Conservation (phyloP, 305 asterid species). For the Fraxinus ornus region DNA sequence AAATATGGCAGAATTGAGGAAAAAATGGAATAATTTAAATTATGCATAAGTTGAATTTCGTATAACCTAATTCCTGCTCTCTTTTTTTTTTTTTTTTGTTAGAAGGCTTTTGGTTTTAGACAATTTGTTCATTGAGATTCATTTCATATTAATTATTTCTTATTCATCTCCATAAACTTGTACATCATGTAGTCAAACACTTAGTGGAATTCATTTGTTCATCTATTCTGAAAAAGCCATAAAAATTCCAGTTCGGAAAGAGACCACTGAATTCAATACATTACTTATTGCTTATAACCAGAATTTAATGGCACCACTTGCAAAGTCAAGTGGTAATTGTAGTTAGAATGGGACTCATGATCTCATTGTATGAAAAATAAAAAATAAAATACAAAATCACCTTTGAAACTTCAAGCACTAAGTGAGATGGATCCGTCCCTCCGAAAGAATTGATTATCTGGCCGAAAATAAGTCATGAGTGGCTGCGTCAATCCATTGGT, state of each 20-base stretch:
- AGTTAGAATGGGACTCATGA: neutral
- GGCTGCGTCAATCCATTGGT: slow-evolving; percentile 40
- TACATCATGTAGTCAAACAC: neutral
- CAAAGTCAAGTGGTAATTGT: neutral
- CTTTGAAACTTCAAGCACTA: slow-evolving; percentile 32
- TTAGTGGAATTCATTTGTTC: neutral
- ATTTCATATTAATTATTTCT: neutral
- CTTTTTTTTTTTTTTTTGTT: too few species aligned
- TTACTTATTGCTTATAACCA: neutral
- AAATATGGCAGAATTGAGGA: neutral
- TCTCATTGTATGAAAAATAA: neutral
- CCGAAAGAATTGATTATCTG: slow-evolving; percentile 36
- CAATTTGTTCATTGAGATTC: neutral
- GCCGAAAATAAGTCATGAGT: slow-evolving; percentile 37
- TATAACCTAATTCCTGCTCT: neutral
- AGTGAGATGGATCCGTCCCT: slow-evolving; percentile 3
- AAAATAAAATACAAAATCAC: neutral
- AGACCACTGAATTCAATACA: neutral
- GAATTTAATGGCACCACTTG: neutral
- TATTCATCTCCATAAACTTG: neutral
- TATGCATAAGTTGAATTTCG: neutral
- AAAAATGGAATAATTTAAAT: neutral
- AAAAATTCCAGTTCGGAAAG: neutral
- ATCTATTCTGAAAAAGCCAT: neutral
- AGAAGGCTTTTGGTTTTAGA: neutral